Conservation (phyloP, 768 basidiomycete genomes). For the Podaxis sp. region DNA sequence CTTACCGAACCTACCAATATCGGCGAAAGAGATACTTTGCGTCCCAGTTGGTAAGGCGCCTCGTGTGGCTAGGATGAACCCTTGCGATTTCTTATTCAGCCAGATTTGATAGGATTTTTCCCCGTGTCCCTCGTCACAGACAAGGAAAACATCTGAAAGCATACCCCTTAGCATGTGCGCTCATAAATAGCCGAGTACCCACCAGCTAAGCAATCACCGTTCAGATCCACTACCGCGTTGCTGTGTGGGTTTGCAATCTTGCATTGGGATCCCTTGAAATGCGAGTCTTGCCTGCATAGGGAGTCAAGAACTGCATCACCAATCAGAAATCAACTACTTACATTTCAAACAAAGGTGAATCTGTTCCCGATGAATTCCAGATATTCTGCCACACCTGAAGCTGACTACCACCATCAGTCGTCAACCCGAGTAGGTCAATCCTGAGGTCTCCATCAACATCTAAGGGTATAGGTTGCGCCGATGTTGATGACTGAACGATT, state of each 20-base stretch:
- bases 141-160: conserved; percentile 77
- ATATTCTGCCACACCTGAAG: conserved; percentile 81
- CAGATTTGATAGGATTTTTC: conserved; percentile 83
- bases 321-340: conserved; percentile 34
- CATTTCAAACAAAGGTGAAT: conserved; percentile 65
- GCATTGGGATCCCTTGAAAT: conserved; percentile 67
- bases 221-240: conserved; percentile 90
- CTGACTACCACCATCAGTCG: conserved; percentile 35
- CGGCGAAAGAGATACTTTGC: conserved; percentile 84
- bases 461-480: conserved; percentile 81
- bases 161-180: neutral
- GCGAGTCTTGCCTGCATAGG: conserved; percentile 50
- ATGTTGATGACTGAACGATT: conserved; percentile 59
- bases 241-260: conserved; percentile 86
- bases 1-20: conserved; percentile 62
- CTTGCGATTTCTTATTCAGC: conserved; percentile 79
- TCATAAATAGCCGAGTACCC: neutral
- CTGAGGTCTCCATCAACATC: conserved; percentile 88
- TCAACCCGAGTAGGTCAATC: conserved; percentile 80
- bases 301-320: neutral
- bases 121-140: conserved; percentile 69
- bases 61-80: conserved; percentile 68
- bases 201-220: conserved; percentile 97
- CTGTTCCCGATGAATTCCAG: conserved; percentile 60
- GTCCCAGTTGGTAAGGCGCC: conserved; percentile 73